Base-by-base conservation (phyloP, 1,139 yeast species). In the Candida tunisiensis region DNA sequence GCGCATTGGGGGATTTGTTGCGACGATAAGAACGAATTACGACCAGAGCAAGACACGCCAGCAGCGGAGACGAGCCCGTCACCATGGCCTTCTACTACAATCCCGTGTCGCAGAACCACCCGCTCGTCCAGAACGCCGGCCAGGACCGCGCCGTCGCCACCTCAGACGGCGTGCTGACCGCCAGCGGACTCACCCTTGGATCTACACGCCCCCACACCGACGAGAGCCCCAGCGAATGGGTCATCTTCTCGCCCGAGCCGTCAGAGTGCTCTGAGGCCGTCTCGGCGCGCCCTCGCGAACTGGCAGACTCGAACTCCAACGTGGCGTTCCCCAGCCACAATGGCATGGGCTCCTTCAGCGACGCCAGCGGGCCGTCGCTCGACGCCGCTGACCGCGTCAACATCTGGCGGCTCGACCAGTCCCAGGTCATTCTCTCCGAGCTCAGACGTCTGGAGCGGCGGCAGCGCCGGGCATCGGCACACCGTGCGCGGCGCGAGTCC, bases 351-450 rank as follows among this genome's bases (percentile, higher is more conserved):
- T 39, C 50, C 25, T 52, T 53, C 25, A 21, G 34, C 10, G 28
- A 15, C 19, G 19, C 23, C 26, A 24, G 30, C 25, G 11, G 28
- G 13, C 15, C 25, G 27, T 22, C 33, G 25, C 22, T n/a, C n/a
- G 53, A 47, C 21, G 28, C 47, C 25, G 35, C 44, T 16, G 56
- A 51, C 14, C 44, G 60, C 10, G 44, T 54, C 18, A 53, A 53
- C 33, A 52, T 52, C 15, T 54, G 60, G 60, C 38, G 60, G 13
- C 36, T 52, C 10, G 55, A 51, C 31, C 60, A 54, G 39, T 44
- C 54, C 17, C 45, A 46, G 34, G 44, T 45, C 10, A 39, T 49
- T 12, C 30, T 42, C 23, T 42, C 43, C 25, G 54, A 50, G 32
- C 38, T 49, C 26, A 39, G 38, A 26, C 36, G 45, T 24, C 36